Conservation (phyloP, 306 rosid genomes). For the Prunus padus region DNA sequence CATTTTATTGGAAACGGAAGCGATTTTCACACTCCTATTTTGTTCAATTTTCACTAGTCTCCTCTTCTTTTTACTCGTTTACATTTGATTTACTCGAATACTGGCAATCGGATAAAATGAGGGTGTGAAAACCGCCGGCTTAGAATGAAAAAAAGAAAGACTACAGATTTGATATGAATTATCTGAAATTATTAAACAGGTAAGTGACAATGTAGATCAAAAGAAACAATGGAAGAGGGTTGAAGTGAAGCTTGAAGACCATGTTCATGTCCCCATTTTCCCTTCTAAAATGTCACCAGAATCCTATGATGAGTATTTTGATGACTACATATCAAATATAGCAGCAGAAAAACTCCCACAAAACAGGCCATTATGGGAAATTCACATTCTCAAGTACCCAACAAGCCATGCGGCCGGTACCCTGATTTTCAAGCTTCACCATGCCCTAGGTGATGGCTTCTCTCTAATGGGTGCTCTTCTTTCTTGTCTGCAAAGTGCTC, state of each 20-base stretch:
- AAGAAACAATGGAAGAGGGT: too few relatives aligned
- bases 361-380: neutral
- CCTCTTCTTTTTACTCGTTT: too few relatives aligned
- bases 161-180: neutral
- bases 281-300: neutral
- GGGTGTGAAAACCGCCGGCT: neutral
- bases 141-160: neutral
- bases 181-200: conserved; percentile 21
- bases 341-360: neutral
- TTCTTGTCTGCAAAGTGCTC: conserved; percentile 49
- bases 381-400: conserved; percentile 22
- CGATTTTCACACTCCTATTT: neutral
- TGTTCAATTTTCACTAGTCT: too few relatives aligned
- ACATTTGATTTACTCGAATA: too few relatives aligned
- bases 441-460: conserved; percentile 65
- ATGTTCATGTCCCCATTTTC: conserved; percentile 35
- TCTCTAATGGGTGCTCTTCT: conserved; percentile 65
- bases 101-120: too few relatives aligned
- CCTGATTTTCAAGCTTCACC: conserved; percentile 51
- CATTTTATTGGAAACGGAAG: too few relatives aligned
- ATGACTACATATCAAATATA: neutral
- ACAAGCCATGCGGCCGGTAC: conserved; percentile 35
- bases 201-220: conserved; percentile 18
- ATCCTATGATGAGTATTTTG: neutral
- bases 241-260: conserved; percentile 37